phyloP scores from a whole-genome alignment of 1,284 basidiomycete genomes.

The Amylostereum areolatum region DNA sequence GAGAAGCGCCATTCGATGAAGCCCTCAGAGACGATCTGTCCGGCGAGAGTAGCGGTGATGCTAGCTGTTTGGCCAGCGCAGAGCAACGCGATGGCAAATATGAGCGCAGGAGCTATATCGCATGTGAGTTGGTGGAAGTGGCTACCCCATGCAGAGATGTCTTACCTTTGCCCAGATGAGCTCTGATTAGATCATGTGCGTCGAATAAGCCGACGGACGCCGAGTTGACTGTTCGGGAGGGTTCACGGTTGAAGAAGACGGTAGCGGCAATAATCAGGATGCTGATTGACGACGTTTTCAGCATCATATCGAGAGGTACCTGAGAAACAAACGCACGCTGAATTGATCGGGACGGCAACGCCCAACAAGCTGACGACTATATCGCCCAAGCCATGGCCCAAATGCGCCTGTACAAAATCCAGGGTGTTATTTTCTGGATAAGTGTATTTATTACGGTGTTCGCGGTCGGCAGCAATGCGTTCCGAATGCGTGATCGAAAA shows the following conservation, averaged over 20 bases:
- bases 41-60: slow-evolving; percentile 89
- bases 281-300: slow-evolving; percentile 26
- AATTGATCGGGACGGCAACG: slow-evolving; percentile 52
- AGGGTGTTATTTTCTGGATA: slow-evolving; percentile 58
- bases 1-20: slow-evolving; percentile 89
- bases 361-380: slow-evolving; percentile 64
- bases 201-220: slow-evolving; percentile 75
- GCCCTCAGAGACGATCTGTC: slow-evolving; percentile 91
- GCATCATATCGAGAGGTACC: no score
- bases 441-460: slow-evolving; percentile 3
- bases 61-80: slow-evolving; percentile 90
- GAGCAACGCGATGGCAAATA: slow-evolving; percentile 85
- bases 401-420: slow-evolving; percentile 67
- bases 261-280: slow-evolving; percentile 65
- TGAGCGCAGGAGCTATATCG: slow-evolving; percentile 58
- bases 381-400: slow-evolving; percentile 73
- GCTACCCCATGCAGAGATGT: slow-evolving; percentile 6
- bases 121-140: not conserved
- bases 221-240: slow-evolving; percentile 19
- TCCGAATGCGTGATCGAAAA: slow-evolving; percentile 5
- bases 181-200: slow-evolving; percentile 69
- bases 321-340: slow-evolving; percentile 4
- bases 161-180: slow-evolving; percentile 63
- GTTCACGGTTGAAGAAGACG: slow-evolving; percentile 63
- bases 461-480: slow-evolving; percentile 6